phyloP scores from a whole-genome alignment of 495 filamentous ascomycete species.

The Trypethelium eluteriae region DNA sequence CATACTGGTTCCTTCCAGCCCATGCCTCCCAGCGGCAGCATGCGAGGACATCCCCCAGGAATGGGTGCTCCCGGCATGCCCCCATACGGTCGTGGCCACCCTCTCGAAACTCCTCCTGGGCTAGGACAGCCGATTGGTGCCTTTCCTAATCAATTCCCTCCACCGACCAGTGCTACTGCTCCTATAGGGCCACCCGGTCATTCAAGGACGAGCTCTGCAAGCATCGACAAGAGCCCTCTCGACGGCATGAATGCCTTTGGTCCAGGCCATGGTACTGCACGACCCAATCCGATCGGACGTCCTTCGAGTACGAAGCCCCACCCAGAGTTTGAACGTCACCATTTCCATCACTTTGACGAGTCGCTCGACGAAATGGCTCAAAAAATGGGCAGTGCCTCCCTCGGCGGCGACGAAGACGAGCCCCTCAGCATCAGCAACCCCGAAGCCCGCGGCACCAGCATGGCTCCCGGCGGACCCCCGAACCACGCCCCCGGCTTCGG shows the following conservation, averaged over 20 bases:
- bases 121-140: background rate
- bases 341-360: background rate
- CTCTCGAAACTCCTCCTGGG: background rate
- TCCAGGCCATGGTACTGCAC: constrained; percentile 56
- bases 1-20: constrained; percentile 4
- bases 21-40: background rate
- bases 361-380: constrained; percentile 65
- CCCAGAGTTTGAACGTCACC: constrained; percentile 37
- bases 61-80: constrained; percentile 9
- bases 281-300: constrained; percentile 81
- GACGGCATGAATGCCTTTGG: constrained; percentile 21
- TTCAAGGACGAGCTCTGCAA: constrained; percentile 23
- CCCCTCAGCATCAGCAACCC: constrained; percentile 39
- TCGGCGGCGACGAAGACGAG: constrained; percentile 74
- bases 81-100: background rate
- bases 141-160: constrained; percentile 6
- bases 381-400: constrained; percentile 85
- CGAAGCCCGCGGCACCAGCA: constrained; percentile 19
- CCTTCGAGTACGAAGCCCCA: constrained; percentile 67
- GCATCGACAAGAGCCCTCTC: constrained; percentile 23
- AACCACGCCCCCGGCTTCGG: constrained; percentile 12
- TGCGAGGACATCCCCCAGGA: constrained; percentile 8
- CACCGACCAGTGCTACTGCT: constrained; percentile 18
- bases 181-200: constrained; percentile 13
- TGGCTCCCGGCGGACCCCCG: background rate